Percentiles rank a stretch among this genome's conserved stretches.
phyloP scores from a whole-genome alignment of 441 rosid genomes.

The Populus hybrid region DNA sequence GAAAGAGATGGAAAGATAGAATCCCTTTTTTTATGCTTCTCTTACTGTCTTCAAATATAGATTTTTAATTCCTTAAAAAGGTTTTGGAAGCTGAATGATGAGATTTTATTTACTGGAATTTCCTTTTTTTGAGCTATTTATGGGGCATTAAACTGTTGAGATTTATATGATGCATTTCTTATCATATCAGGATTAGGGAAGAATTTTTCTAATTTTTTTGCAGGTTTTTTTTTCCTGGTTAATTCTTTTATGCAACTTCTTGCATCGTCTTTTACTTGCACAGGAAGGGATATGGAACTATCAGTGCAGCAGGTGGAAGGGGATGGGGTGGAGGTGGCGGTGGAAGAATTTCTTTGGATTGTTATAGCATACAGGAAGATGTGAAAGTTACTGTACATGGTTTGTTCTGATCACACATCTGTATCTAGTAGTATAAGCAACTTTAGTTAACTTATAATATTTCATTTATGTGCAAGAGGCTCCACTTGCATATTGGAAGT shows the following conservation, averaged over 20 bases:
- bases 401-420: constrained; percentile 25
- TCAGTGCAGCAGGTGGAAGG: constrained; percentile 67
- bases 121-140: neutral
- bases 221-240: neutral
- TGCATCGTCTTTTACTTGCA: constrained; percentile 18
- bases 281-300: constrained; percentile 61
- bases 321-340: constrained; percentile 89
- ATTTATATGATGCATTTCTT: neutral
- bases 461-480: constrained; percentile 24
- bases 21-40: neutral
- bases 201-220: neutral
- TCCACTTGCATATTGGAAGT: neutral
- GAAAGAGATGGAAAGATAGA: no score
- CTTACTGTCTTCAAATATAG: neutral
- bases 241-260: constrained; percentile 8
- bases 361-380: constrained; percentile 68
- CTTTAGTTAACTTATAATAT: constrained; percentile 20
- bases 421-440: neutral
- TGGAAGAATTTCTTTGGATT: constrained; percentile 68
- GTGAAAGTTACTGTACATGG: constrained; percentile 51
- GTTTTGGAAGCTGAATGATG: constrained; percentile 2
- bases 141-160: neutral
- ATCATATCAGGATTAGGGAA: neutral
- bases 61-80: neutral
- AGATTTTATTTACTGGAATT: neutral